Evolutionary conservation across 2,329 filamentous ascomycete species (phyloP).

Genomic region (Aureobasidium uvarum): DNA sequence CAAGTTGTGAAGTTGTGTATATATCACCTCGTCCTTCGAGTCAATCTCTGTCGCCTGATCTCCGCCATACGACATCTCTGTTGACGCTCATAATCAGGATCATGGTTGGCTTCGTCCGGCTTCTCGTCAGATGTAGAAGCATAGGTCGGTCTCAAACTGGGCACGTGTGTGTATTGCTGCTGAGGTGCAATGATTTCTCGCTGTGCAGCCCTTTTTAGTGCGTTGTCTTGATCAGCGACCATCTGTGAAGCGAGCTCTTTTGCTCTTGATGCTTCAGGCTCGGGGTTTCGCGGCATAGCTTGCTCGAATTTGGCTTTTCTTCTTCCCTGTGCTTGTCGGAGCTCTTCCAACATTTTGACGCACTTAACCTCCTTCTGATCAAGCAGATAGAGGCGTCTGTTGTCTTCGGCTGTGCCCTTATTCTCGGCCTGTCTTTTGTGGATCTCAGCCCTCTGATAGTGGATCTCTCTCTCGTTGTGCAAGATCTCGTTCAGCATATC

Average conservation of each 20-base stretch:
- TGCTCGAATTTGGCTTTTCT: background rate
- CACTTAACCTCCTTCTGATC: background rate
- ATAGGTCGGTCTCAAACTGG: background rate
- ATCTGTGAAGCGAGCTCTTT: background rate
- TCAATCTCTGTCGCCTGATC: background rate
- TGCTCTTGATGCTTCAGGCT: no score
- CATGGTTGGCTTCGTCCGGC: background rate
- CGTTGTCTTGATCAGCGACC: background rate
- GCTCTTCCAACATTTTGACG: background rate
- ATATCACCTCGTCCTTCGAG: constrained; percentile 7
- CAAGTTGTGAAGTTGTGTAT: background rate
- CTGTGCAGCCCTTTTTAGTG: background rate
- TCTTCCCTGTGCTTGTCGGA: background rate
- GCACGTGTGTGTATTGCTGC: background rate
- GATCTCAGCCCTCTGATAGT: background rate
- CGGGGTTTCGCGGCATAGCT: background rate
- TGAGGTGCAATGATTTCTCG: background rate
- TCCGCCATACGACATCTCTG: constrained; percentile 14
- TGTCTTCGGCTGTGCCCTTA: background rate
- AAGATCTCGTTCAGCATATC: background rate
- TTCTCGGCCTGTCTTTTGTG: background rate
- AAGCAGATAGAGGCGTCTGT: background rate
- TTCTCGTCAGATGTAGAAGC: no score
- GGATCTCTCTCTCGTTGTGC: background rate
- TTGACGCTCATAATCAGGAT: background rate